Percentiles rank a stretch among this genome's conserved stretches.
These are phyloP conservation scores for Tetragonia tetragonoides DNA, from an alignment of 148 eudicot species.

Conservation along the genomic window DNA sequence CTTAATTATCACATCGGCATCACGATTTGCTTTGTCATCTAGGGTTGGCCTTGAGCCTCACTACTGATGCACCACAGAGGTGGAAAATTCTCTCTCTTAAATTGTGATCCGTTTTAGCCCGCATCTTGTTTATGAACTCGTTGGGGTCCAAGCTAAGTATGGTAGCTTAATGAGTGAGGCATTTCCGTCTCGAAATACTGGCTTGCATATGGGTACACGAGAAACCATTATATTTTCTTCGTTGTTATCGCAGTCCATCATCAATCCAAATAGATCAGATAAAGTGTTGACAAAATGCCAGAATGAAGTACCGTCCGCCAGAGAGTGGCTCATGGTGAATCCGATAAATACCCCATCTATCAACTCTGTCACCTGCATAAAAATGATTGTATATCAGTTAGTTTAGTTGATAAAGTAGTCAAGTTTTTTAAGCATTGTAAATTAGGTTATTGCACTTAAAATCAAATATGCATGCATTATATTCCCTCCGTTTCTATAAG, in stretches of 20 bases:
- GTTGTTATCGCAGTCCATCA: background rate
- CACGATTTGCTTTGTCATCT: background rate
- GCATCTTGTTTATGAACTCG: background rate
- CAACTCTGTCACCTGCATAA: conserved; percentile 40
- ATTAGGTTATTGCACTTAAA: too few relatives aligned
- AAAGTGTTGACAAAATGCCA: conserved; percentile 53
- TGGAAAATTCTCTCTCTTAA: background rate
- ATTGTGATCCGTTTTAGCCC: background rate
- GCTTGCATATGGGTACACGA: background rate
- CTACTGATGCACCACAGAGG: background rate
- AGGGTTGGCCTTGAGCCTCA: background rate
- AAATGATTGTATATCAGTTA: background rate
- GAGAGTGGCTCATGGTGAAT: conserved; percentile 45
- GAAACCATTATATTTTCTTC: background rate
- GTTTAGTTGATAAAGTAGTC: too few relatives aligned
- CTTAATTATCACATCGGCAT: background rate
- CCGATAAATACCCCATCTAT: conserved; percentile 49
- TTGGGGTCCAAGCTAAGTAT: background rate
- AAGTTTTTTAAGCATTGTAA: too few relatives aligned
- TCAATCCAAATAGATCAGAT: conserved; percentile 31
- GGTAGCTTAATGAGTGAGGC: background rate
- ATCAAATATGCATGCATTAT: too few relatives aligned
- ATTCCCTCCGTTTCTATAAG: too few relatives aligned
- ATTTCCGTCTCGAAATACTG: background rate
- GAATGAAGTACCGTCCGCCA: conserved; percentile 45